Conservation (phyloP, 306 rosid species). For the Sindora glabra region DNA sequence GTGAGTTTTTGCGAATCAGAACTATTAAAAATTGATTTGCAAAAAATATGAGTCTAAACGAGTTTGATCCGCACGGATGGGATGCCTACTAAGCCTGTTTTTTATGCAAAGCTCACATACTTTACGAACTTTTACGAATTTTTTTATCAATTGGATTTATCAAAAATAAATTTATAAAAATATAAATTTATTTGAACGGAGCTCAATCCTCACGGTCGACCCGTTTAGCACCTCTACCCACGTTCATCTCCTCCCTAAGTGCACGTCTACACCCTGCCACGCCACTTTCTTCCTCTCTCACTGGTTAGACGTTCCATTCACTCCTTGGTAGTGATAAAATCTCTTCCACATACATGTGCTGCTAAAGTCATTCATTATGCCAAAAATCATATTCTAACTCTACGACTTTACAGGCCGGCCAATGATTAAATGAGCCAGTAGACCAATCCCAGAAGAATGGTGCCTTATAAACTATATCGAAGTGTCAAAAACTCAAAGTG, state of each 20-base stretch:
- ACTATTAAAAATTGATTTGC: no score
- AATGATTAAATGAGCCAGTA: background rate
- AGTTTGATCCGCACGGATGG: no score
- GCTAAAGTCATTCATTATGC: background rate
- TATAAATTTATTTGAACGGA: no score
- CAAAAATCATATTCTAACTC: background rate
- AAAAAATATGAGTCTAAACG: no score
- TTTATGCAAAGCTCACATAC: no score
- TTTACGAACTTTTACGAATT: no score
- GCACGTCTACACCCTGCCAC: background rate
- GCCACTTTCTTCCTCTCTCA: conserved; percentile 11
- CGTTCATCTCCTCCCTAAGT: conserved; percentile 10
- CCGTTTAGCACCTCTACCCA: no score
- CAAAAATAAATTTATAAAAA: no score
- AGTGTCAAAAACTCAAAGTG: background rate
- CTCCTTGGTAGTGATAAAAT: background rate
- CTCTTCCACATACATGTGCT: background rate
- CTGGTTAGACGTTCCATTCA: background rate
- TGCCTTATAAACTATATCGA: background rate
- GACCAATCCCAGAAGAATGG: background rate
- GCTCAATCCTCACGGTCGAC: no score
- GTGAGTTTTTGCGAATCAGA: no score
- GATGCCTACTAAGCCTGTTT: no score
- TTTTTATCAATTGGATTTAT: no score
- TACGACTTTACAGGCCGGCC: background rate